A percentile compares a stretch with the other conserved stretches of the same genome.
These are phyloP conservation scores for Rubia yunnanensis DNA, from an alignment of 257 asterid species.

Conservation along the genomic window DNA sequence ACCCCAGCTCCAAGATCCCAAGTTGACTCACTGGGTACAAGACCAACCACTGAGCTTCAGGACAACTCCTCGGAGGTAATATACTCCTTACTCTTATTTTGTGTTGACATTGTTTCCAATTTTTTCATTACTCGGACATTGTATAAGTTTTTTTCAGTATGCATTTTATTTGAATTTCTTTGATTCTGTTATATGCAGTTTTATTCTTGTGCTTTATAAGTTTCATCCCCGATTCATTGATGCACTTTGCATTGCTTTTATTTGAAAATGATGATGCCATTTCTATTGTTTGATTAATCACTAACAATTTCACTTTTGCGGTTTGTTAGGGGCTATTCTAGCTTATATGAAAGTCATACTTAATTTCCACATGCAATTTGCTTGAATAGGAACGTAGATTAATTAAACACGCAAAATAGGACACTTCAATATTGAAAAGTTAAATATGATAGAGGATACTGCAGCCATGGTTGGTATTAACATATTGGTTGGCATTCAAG, in stretches of 20 bases:
- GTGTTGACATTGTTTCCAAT: not conserved
- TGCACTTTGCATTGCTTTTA: not conserved
- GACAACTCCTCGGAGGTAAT: conserved; percentile 65
- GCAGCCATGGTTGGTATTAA: not conserved
- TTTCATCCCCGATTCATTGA: not conserved
- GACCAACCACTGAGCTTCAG: conserved; percentile 45
- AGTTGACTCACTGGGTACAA: conserved; percentile 48
- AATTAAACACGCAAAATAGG: not conserved
- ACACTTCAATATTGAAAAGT: not conserved
- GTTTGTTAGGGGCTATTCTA: not conserved
- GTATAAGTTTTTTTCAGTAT: too few relatives aligned
- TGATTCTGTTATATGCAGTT: not conserved
- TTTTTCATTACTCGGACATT: not conserved
- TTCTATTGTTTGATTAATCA: not conserved
- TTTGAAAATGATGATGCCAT: not conserved
- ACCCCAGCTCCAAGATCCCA: conserved; percentile 50
- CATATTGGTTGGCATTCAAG: not conserved
- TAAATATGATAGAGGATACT: not conserved
- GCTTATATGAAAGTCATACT: not conserved
- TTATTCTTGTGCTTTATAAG: not conserved
- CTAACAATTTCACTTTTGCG: not conserved
- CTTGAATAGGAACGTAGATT: not conserved
- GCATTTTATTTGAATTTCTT: not conserved
- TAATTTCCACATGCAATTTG: not conserved
- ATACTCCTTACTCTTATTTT: conserved; percentile 6